Conservation (phyloP, 2,329 filamentous ascomycete genomes). For the Ophiosphaerella korrae region DNA sequence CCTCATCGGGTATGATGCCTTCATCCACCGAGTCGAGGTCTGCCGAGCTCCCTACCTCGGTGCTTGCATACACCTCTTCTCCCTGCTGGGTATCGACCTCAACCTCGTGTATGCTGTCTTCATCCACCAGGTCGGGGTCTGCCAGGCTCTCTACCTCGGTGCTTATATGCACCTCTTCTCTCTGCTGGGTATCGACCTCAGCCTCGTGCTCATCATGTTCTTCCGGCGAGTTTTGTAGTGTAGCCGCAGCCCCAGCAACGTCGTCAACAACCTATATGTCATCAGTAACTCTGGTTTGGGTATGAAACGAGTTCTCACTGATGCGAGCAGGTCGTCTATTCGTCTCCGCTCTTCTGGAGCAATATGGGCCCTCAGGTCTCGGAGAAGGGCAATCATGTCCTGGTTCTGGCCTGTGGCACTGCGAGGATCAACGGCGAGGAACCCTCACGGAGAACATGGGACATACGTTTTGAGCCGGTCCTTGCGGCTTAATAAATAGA, state of each 20-base stretch:
- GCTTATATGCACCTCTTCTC: slow-evolving; percentile 27
- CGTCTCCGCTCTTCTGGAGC: slow-evolving; percentile 11
- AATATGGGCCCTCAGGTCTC: slow-evolving; percentile 20
- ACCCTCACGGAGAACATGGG: neutral
- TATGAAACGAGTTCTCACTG: slow-evolving; percentile 10
- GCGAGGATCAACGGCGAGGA: slow-evolving; percentile 4
- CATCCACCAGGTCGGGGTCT: slow-evolving; percentile 28
- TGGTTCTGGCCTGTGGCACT: slow-evolving; percentile 37
- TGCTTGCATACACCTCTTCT: slow-evolving; percentile 28
- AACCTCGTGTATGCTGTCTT: slow-evolving; percentile 24
- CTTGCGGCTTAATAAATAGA: slow-evolving; percentile 43
- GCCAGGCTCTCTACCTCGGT: slow-evolving; percentile 32
- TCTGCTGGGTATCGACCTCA: slow-evolving; percentile 1
- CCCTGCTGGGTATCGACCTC: slow-evolving; percentile 1
- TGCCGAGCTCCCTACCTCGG: slow-evolving; percentile 31
- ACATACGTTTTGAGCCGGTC: slow-evolving; percentile 43
- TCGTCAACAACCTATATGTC: slow-evolving; percentile 20
- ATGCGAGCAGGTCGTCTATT: slow-evolving; percentile 28
- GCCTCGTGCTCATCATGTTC: slow-evolving; percentile 8
- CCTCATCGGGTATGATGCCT: slow-evolving; percentile 24
- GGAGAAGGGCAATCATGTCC: slow-evolving; percentile 35
- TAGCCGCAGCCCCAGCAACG: slow-evolving; percentile 24
- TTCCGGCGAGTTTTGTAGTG: slow-evolving; percentile 14
- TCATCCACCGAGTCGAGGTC: slow-evolving; percentile 31
- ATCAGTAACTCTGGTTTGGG: slow-evolving; percentile 3